A percentile compares a stretch with the other conserved stretches of the same genome.
These are phyloP conservation scores for Flaveria linearis DNA, from an alignment of 129 eudicot species.

Conservation along the genomic window DNA sequence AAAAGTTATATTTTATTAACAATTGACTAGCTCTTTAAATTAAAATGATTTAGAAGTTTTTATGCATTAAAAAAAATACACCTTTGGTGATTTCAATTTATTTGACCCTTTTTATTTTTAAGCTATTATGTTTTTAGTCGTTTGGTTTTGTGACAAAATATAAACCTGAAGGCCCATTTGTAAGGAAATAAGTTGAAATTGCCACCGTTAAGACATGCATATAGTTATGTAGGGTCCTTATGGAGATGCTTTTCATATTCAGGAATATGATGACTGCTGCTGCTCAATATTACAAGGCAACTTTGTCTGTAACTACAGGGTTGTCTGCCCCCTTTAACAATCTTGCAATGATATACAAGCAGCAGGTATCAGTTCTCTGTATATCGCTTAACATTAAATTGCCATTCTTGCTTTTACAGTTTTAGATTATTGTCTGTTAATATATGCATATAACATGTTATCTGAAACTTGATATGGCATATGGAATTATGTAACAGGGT, in stretches of 20 bases:
- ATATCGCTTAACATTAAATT: background rate
- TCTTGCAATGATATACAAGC: slow-evolving; percentile 88
- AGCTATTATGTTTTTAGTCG: background rate
- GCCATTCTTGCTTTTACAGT: background rate
- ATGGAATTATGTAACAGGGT: slow-evolving; percentile 52
- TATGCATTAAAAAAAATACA: slow-evolving; percentile 8
- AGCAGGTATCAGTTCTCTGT: slow-evolving; percentile 58
- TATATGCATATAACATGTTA: background rate
- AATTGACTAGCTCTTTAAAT: background rate
- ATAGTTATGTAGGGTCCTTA: slow-evolving; percentile 20
- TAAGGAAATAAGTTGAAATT: background rate
- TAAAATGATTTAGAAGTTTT: background rate
- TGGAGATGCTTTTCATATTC: slow-evolving; percentile 27
- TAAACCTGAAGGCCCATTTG: background rate
- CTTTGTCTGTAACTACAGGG: slow-evolving; percentile 83
- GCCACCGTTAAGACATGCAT: background rate
- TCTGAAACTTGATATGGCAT: slow-evolving; percentile 15
- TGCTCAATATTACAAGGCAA: slow-evolving; percentile 83
- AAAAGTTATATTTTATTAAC: background rate
- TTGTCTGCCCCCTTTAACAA: slow-evolving; percentile 94
- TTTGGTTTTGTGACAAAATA: background rate
- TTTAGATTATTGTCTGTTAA: slow-evolving; percentile 1
- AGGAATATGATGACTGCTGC: slow-evolving; percentile 97
- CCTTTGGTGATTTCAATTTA: background rate
- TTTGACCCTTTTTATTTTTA: background rate